Evolutionary conservation across 345 rosid species (phyloP).

Genomic region (Eucalyptus coolabah): DNA sequence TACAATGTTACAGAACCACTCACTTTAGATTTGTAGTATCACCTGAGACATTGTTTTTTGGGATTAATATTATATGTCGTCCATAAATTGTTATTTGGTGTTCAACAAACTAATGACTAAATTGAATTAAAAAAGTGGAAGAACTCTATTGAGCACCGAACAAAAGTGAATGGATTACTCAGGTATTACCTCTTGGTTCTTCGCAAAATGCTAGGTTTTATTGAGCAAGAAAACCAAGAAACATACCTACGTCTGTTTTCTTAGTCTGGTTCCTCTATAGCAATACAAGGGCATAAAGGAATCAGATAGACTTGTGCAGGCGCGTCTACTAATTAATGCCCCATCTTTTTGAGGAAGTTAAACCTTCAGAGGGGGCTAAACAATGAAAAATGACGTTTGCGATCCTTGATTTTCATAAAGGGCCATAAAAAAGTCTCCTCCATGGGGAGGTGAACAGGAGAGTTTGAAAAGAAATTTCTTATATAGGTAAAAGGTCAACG

Average conservation of each 20-base stretch:
- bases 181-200: neutral
- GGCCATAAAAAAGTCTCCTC: neutral
- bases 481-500: no score
- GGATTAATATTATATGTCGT: neutral
- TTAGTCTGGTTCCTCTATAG: neutral
- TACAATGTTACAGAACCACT: neutral
- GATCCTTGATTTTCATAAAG: neutral
- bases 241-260: neutral
- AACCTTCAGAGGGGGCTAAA: neutral
- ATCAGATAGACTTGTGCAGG: neutral
- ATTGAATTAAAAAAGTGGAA: neutral
- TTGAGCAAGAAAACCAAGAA: neutral
- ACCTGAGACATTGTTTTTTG: neutral
- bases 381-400: neutral
- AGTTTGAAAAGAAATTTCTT: no score
- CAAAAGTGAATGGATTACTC: neutral
- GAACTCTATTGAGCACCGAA: neutral
- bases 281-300: neutral
- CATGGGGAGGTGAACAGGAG: no score
- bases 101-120: neutral
- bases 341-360: neutral
- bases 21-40: neutral
- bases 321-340: neutral
- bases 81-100: neutral
- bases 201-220: neutral